phyloP scores from a whole-genome alignment of 257 asterid species.

The Primulina eburnea region DNA sequence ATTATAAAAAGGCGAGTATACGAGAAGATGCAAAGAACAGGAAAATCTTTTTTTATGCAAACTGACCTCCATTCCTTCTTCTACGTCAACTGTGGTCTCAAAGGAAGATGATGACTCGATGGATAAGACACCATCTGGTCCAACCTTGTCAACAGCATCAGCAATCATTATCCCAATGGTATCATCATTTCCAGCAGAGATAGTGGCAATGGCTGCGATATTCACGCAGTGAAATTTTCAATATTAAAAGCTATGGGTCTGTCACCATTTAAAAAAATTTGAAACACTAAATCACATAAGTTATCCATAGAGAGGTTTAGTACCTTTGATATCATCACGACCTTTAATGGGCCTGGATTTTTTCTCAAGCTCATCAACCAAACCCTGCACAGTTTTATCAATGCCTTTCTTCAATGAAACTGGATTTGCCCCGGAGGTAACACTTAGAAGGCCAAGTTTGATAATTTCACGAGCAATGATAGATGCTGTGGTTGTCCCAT shows the following conservation, averaged over 20 bases:
- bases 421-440: conserved; percentile 95
- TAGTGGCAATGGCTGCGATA: conserved; percentile 78
- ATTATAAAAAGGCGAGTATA: background rate
- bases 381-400: conserved; percentile 75
- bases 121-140: conserved; percentile 97
- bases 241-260: conserved; percentile 2
- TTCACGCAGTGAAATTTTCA: background rate
- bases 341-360: conserved; percentile 95
- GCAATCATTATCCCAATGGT: conserved; percentile 82
- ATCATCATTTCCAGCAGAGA: conserved; percentile 93
- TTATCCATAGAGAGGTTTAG: background rate
- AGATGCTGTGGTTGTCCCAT: conserved; percentile 94
- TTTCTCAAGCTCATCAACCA: conserved; percentile 77
- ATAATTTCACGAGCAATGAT: conserved; percentile 96
- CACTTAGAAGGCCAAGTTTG: conserved; percentile 85
- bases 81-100: conserved; percentile 93
- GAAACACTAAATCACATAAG: background rate
- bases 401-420: conserved; percentile 91
- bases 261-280: background rate
- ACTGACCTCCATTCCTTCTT: conserved; percentile 98
- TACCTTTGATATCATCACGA: conserved; percentile 87
- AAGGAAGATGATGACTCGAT: conserved; percentile 96
- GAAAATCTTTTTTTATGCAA: background rate
- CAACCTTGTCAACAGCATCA: conserved; percentile 96
- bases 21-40: background rate